phyloP scores from a whole-genome alignment of 805 yeast species.

The Spathaspora hagerdaliae region DNA sequence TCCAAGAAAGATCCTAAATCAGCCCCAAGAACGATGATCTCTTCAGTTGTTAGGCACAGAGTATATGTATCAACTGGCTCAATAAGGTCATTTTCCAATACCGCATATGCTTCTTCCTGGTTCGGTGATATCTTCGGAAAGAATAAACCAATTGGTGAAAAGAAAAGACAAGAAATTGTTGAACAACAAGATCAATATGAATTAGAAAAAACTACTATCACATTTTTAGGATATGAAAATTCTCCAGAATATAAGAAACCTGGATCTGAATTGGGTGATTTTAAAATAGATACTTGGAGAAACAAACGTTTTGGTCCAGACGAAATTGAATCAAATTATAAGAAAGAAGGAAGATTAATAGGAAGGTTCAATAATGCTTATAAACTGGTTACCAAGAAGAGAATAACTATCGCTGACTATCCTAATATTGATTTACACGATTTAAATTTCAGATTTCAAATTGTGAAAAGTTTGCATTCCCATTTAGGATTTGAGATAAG shows the following conservation, averaged over 20 bases:
- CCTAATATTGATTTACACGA: conserved; percentile 28
- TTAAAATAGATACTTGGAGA: conserved; percentile 36
- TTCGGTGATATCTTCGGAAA: conserved; percentile 31
- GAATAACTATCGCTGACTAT: not conserved
- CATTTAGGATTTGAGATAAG: conserved; percentile 49
- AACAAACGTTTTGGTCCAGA: conserved; percentile 14
- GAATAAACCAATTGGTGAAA: conserved; percentile 13
- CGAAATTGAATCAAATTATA: conserved; percentile 26
- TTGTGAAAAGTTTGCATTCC: conserved; percentile 46
- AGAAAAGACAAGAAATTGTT: conserved; percentile 30
- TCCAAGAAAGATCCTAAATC: not conserved
- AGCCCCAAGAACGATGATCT: not conserved
- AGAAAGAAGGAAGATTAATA: conserved; percentile 17
- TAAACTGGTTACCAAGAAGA: conserved; percentile 3
- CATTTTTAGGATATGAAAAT: conserved; percentile 31
- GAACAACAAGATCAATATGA: conserved; percentile 37
- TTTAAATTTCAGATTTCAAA: conserved; percentile 45
- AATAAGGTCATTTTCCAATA: conserved; percentile 8
- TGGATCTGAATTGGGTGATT: conserved; percentile 31
- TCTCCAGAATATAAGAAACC: conserved; percentile 27
- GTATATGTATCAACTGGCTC: not conserved
- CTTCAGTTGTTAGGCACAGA: not conserved
- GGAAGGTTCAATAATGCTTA: conserved; percentile 23
- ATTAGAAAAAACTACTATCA: conserved; percentile 18
- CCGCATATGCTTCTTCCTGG: conserved; percentile 17